Conservation (phyloP, 2,329 filamentous ascomycete genomes). For the Fusarium napiforme region DNA sequence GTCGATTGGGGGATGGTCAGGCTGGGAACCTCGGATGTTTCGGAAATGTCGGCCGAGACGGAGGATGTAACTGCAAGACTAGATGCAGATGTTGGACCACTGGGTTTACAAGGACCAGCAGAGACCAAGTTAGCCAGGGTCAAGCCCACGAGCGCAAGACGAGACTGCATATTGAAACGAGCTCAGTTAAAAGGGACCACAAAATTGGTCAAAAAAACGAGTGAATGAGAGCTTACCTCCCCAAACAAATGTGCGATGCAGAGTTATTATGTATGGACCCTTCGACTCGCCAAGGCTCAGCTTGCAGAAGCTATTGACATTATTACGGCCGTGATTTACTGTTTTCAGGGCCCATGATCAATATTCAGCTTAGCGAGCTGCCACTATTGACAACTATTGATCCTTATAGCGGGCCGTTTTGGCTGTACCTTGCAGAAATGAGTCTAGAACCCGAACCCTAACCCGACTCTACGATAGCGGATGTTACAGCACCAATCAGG, state of each 20-base stretch:
- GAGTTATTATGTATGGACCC: background rate
- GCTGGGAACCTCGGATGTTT: background rate
- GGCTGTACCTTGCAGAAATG: background rate
- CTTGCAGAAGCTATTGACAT: background rate
- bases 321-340: background rate
- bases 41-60: background rate
- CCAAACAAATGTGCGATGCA: accelerated
- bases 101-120: background rate
- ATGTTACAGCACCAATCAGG: accelerated
- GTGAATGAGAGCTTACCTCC: background rate
- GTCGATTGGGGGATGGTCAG: accelerated
- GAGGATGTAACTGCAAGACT: background rate
- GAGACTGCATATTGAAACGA: background rate
- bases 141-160: background rate
- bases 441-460: background rate
- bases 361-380: background rate
- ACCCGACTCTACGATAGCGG: background rate
- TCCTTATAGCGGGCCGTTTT: background rate
- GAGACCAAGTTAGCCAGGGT: background rate
- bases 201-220: background rate
- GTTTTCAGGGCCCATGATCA: background rate
- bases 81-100: background rate
- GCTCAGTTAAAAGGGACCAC: background rate
- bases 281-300: background rate
- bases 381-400: background rate